Evolutionary conservation across 2,329 filamentous ascomycete genomes (phyloP).

Genomic region (Dactylellina sp.): DNA sequence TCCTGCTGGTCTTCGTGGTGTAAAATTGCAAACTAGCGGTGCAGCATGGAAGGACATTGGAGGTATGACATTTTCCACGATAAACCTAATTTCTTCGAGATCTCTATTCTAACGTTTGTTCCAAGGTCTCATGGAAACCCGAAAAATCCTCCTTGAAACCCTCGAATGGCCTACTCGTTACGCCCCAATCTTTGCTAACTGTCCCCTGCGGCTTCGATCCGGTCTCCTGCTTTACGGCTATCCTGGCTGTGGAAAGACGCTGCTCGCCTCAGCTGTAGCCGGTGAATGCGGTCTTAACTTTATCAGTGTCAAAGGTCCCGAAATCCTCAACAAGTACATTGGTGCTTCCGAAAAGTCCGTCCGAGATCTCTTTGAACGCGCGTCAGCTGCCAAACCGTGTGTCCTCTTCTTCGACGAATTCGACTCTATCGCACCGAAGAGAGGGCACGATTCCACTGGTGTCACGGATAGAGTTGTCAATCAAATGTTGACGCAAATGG

Average conservation of each 20-base stretch:
- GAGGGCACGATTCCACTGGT: conserved; percentile 95
- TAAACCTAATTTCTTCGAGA: not conserved
- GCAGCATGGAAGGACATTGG: conserved; percentile 94
- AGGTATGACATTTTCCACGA: conserved; percentile 63
- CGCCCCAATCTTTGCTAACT: conserved; percentile 95
- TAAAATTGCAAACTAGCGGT: conserved; percentile 90
- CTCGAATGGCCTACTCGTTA: conserved; percentile 98
- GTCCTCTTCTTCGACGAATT: conserved; percentile 99
- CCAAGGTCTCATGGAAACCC: conserved; percentile 78
- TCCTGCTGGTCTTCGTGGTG: conserved; percentile 91
- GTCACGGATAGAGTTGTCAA: conserved; percentile 99
- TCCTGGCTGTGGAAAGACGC: conserved; percentile 94
- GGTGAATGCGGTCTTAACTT: conserved; percentile 98
- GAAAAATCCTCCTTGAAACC: conserved; percentile 92
- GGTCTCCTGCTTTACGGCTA: conserved; percentile 93
- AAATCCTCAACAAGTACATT: conserved; percentile 99
- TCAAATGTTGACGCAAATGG: conserved; percentile 98
- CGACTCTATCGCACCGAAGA: conserved; percentile 95
- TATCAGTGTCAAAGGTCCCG: conserved; percentile 96
- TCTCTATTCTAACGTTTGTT: conserved; percentile 2
- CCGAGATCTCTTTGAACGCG: conserved; percentile 92
- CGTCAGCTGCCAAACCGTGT: conserved; percentile 88
- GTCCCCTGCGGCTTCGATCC: conserved; percentile 91
- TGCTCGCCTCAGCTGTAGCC: conserved; percentile 95
- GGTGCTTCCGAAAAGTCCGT: conserved; percentile 97